phyloP scores from a whole-genome alignment of 2,329 filamentous ascomycete genomes.

The Arthroderma uncinatum region DNA sequence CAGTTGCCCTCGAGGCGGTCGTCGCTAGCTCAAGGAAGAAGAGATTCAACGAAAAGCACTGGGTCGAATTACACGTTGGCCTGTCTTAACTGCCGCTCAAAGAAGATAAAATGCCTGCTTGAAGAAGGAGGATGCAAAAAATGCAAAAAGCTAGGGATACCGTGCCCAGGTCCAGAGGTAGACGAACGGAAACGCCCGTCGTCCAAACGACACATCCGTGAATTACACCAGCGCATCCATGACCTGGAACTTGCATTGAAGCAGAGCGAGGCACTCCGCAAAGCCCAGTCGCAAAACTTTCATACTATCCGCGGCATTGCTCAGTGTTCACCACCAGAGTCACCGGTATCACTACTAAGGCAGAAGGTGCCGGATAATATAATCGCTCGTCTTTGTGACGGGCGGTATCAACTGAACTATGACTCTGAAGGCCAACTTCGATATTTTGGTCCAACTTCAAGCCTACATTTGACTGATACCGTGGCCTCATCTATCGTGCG shows the following conservation, averaged over 20 bases:
- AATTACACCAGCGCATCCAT: conserved; percentile 12
- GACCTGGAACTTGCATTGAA: conserved; percentile 13
- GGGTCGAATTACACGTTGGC: conserved; percentile 4
- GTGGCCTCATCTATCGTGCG: conserved; percentile 6
- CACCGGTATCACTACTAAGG: conserved; percentile 2
- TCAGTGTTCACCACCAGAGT: conserved; percentile 7
- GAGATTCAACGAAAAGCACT: not conserved
- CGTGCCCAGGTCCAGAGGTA: conserved; percentile 9
- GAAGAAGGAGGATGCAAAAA: conserved; percentile 11
- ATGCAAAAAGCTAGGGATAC: conserved; percentile 10
- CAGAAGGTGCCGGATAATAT: conserved; percentile 3
- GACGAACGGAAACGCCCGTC: conserved; percentile 12
- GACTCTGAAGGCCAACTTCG: conserved; percentile 1
- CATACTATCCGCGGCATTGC: conserved; percentile 6
- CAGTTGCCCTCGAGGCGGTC: not conserved
- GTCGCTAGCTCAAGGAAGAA: not conserved
- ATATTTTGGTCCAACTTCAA: conserved; percentile 10
- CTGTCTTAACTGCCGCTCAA: conserved; percentile 9
- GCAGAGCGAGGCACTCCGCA: conserved; percentile 2
- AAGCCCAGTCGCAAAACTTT: not conserved
- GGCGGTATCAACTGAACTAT: conserved; percentile 9
- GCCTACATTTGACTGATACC: conserved; percentile 7
- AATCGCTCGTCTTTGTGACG: conserved; percentile 8
- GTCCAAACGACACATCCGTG: conserved; percentile 14
- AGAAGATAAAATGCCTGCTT: conserved; percentile 10